Evolutionary conservation across 768 basidiomycete genomes (phyloP), one percentile per base, ranked within the genome.

Genomic region (Austroboletus festivus): DNA sequence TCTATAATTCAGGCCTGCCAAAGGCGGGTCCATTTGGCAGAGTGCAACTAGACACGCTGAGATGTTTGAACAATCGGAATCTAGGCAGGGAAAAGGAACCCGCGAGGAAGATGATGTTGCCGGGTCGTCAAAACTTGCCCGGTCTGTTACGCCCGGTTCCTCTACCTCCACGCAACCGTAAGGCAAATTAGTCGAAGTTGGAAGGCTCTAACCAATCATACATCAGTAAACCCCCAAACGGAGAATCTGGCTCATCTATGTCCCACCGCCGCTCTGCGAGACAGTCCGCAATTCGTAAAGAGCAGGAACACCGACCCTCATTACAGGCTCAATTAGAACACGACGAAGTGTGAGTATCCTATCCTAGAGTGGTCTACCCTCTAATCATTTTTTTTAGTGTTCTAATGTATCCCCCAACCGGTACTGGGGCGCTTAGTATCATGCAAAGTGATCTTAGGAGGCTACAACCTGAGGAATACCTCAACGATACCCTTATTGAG

Each of bases 401-500:
- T 21, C 63, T 92, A 40, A 79, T 85, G 22, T 93, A 88, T 63
- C 90, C 90, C 22, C 79, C 77, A 38, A 76, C 77, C 16, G 76
- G 79, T 4, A 76, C 80, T 15, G 88, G 89, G 8, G 85, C 86
- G 3, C 81, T 98, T 33, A 87, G 85, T 53, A 79, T 99, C 57
- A 93, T 86, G 13, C 76, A 79, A 34, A 85, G 82, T 20, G 96
- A 98, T 59, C 67, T 86, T 22, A 73, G 73, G 46, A 83, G 95
- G 10, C 66, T 97, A 26, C 70, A 80, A 43, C 84, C 85, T 0
- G 83, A 82, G 26, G 90, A 95, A 64, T 98, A 85, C 64, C 74
- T 99, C 41, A 99, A 99, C 62, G 96, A 99, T 69, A 96, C 91
- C 0, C 71, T 99, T 30, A 93, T 98, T 24, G 96, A 99, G 62